A percentile compares a stretch with the other conserved stretches of the same genome.
Conservation (phyloP, 1,284 basidiomycete genomes). For the Papiliotrema flavescens region DNA sequence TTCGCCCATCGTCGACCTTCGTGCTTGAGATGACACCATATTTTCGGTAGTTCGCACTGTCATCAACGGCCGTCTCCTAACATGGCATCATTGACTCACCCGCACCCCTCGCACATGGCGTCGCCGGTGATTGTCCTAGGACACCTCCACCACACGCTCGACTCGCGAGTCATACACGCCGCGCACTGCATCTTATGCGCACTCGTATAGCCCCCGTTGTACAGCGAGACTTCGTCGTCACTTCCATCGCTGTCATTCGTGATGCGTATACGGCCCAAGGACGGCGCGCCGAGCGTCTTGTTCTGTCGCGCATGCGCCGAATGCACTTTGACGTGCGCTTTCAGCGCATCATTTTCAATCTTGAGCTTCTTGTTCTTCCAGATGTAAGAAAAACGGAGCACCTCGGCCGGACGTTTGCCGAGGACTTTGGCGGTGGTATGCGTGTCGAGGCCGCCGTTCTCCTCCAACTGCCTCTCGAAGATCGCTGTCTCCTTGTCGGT, state of each 20-base stretch:
- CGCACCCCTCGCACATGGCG: slow-evolving; percentile 77
- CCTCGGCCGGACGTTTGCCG: slow-evolving; percentile 39
- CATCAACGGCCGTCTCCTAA: background rate
- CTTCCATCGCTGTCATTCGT: slow-evolving; percentile 48
- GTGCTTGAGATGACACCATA: slow-evolving; percentile 64
- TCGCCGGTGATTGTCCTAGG: slow-evolving; percentile 64
- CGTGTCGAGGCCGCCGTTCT: slow-evolving; percentile 44
- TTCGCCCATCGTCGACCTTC: slow-evolving; percentile 43
- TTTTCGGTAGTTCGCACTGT: slow-evolving; percentile 63
- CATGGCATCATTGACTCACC: slow-evolving; percentile 50
- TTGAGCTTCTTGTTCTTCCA: slow-evolving; percentile 47
- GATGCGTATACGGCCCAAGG: slow-evolving; percentile 35
- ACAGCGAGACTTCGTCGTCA: slow-evolving; percentile 53
- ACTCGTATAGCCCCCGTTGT: slow-evolving; percentile 17
- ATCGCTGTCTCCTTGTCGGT: slow-evolving; percentile 29
- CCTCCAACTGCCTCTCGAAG: slow-evolving; percentile 40
- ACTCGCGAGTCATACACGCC: slow-evolving; percentile 71
- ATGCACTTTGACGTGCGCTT: slow-evolving; percentile 38
- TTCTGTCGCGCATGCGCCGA: slow-evolving; percentile 37
- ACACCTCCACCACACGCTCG: slow-evolving; percentile 77
- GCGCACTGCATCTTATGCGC: slow-evolving; percentile 55
- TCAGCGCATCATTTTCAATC: slow-evolving; percentile 42
- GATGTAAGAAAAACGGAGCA: slow-evolving; percentile 47
- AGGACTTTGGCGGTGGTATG: slow-evolving; percentile 38
- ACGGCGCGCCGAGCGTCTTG: slow-evolving; percentile 42